Percentiles rank a stretch among this genome's conserved stretches.
Conservation (phyloP, 345 rosid species). For the Crucihimalaya himalaica region DNA sequence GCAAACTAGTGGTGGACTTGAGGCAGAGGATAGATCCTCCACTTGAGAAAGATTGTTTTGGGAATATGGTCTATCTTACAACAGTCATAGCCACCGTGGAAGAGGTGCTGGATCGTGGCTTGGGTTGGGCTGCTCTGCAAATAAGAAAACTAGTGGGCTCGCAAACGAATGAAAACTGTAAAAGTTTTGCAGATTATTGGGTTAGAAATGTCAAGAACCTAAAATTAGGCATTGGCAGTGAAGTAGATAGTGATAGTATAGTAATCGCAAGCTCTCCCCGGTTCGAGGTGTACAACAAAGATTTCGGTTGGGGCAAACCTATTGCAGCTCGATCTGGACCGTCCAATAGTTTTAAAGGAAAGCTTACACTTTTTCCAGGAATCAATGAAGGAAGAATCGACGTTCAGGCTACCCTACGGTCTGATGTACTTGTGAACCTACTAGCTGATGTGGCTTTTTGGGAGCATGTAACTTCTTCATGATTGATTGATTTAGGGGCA, state of each 20-base stretch:
- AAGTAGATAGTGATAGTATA: background rate
- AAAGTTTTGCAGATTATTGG: conserved; percentile 1
- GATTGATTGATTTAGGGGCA: background rate
- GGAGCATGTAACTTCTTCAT: background rate
- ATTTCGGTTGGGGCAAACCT: conserved; percentile 47
- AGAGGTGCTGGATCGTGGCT: background rate
- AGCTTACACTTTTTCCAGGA: background rate
- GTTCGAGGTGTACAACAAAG: conserved; percentile 42
- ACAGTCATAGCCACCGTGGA: background rate
- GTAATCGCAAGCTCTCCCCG: conserved; percentile 45
- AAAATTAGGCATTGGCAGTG: background rate
- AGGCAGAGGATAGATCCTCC: conserved; percentile 40
- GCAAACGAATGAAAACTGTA: conserved; percentile 1
- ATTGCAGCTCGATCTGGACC: conserved; percentile 29
- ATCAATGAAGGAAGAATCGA: conserved; percentile 20
- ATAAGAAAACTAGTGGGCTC: background rate
- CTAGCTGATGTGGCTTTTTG: background rate
- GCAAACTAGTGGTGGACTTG: background rate
- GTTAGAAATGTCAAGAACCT: background rate
- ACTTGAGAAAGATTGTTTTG: conserved; percentile 43
- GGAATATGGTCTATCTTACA: conserved; percentile 25
- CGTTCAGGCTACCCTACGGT: background rate
- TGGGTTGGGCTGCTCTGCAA: conserved; percentile 13
- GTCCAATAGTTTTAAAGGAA: background rate
- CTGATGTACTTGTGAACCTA: background rate